Conservation (phyloP, 208 protist genomes). For the Leptomonas pyrrhocoris region DNA sequence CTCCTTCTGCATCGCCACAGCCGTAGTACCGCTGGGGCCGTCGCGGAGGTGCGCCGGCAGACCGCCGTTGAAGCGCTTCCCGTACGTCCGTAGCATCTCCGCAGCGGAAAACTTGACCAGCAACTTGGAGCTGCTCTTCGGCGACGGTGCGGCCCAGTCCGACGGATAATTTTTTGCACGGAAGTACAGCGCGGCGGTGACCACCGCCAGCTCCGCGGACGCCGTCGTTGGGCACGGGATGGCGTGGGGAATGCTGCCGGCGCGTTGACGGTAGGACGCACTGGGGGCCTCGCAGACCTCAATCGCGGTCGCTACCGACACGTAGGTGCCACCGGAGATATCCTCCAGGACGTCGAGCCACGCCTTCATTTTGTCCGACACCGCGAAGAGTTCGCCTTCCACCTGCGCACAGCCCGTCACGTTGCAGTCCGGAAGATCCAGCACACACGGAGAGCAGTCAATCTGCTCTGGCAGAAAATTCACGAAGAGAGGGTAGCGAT, state of each 20-base stretch:
- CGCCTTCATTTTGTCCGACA: slow-evolving; percentile 53
- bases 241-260: background rate
- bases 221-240: background rate
- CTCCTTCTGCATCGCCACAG: slow-evolving; percentile 23
- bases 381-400: slow-evolving; percentile 65
- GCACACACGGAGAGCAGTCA: slow-evolving; percentile 58
- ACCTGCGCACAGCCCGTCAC: slow-evolving; percentile 39
- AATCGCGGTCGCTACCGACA: slow-evolving; percentile 30
- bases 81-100: slow-evolving; percentile 40
- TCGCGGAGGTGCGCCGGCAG: slow-evolving; percentile 43
- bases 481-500: slow-evolving; percentile 68
- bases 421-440: slow-evolving; percentile 43
- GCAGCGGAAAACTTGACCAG: slow-evolving; percentile 45
- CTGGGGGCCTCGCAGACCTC: slow-evolving; percentile 31
- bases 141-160: slow-evolving; percentile 44
- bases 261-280: slow-evolving; percentile 17
- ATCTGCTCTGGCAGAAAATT: slow-evolving; percentile 43
- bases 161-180: slow-evolving; percentile 40
- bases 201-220: background rate
- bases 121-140: slow-evolving; percentile 34
- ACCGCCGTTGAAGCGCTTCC: slow-evolving; percentile 45
- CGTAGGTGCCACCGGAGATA: slow-evolving; percentile 40
- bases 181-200: slow-evolving; percentile 56
- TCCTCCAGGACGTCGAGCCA: slow-evolving; percentile 70
- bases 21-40: background rate